Evolutionary conservation across 2,329 filamentous ascomycete species (phyloP).

Genomic region (Fusarium tupiense): DNA sequence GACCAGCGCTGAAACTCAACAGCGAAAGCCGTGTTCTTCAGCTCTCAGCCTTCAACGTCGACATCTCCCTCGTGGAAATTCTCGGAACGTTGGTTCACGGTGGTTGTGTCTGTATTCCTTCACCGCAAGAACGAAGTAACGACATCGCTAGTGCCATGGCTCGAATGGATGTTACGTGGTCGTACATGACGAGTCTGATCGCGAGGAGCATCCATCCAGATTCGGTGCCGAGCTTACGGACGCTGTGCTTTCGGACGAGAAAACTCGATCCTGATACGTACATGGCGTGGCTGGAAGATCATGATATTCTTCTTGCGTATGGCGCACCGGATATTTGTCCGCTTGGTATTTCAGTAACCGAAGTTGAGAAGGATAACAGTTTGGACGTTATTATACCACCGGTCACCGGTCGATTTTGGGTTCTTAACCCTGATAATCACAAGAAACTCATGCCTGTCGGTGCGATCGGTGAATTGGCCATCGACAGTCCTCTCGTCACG

Average conservation of each 20-base stretch:
- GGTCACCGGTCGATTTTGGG: constrained; percentile 60
- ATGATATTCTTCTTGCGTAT: constrained; percentile 61
- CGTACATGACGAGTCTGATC: constrained; percentile 68
- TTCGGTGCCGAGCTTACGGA: constrained; percentile 51
- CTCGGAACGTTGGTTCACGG: constrained; percentile 64
- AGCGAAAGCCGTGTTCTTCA: constrained; percentile 64
- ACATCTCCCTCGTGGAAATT: constrained; percentile 62
- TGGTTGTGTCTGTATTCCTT: constrained; percentile 68
- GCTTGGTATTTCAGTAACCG: constrained; percentile 60
- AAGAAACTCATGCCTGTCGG: constrained; percentile 63
- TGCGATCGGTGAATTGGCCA: constrained; percentile 66
- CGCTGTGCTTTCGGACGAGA: constrained; percentile 58
- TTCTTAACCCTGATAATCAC: constrained; percentile 62
- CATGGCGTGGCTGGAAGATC: constrained; percentile 56
- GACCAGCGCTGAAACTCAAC: constrained; percentile 59
- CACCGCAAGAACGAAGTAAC: constrained; percentile 58
- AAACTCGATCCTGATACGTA: constrained; percentile 62
- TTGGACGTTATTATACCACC: constrained; percentile 58
- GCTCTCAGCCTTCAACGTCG: constrained; percentile 64
- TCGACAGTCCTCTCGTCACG: constrained; percentile 59
- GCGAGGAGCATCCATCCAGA: constrained; percentile 56
- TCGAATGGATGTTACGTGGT: constrained; percentile 61
- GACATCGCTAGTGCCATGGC: constrained; percentile 62
- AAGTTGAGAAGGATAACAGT: constrained; percentile 51
- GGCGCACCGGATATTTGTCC: constrained; percentile 63